Conservation (phyloP, 345 rosid genomes). For the Firmiana major region DNA sequence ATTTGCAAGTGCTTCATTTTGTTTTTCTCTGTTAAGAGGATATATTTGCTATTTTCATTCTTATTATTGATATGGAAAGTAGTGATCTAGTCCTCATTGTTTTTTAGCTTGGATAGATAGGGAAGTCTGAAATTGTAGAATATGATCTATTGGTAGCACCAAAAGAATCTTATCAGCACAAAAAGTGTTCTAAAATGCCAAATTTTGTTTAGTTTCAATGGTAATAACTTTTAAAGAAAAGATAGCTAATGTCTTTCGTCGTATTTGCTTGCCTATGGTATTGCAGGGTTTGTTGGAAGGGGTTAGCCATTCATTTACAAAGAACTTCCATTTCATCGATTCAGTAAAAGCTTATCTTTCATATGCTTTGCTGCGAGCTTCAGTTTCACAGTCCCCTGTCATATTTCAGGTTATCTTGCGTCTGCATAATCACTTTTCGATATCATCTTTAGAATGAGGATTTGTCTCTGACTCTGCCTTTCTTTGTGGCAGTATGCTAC, state of each 20-base stretch:
- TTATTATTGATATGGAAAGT: not conserved
- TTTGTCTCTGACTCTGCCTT: constrained; percentile 27
- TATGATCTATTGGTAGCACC: not conserved
- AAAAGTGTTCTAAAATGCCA: not conserved
- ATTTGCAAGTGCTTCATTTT: not conserved
- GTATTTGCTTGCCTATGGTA: constrained; percentile 2
- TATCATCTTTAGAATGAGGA: constrained; percentile 16
- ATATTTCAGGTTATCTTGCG: constrained; percentile 76
- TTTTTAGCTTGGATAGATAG: not conserved
- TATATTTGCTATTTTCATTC: constrained; percentile 1
- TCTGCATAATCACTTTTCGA: constrained; percentile 17
- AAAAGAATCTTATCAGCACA: not conserved
- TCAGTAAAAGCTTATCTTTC: constrained; percentile 98
- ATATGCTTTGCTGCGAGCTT: constrained; percentile 91
- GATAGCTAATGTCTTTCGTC: not conserved
- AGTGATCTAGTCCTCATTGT: not conserved
- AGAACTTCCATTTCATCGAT: constrained; percentile 94
- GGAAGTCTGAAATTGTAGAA: not conserved
- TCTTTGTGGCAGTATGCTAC: constrained; percentile 82
- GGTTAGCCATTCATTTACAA: constrained; percentile 86
- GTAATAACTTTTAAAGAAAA: not conserved
- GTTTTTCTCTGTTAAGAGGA: not conserved
- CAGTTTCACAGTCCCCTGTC: constrained; percentile 82
- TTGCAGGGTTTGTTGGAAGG: constrained; percentile 93
- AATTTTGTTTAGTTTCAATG: not conserved